phyloP scores from a whole-genome alignment of 129 eudicot genomes.

The Helianthus annuus region HanXRQr2.0-SUNRISE NC_035434.2:138043597-138044096 shows the following conservation, averaged over 20 bases:
- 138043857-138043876: slow-evolving; percentile 3
- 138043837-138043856: background rate
- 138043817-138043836: too few species aligned
- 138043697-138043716: background rate
- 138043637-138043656: slow-evolving; percentile 3
- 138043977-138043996: slow-evolving; percentile 90
- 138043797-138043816: too few species aligned
- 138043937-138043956: slow-evolving; percentile 69
- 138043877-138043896: background rate
- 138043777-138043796: too few species aligned
- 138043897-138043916: background rate
- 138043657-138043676: background rate
- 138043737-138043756: background rate
- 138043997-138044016: slow-evolving; percentile 89
- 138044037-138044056: slow-evolving; percentile 76
- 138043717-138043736: background rate
- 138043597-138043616: slow-evolving; percentile 15
- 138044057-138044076: slow-evolving; percentile 66
- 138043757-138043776: too few species aligned
- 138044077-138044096: slow-evolving; percentile 99
- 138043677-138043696: background rate
- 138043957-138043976: slow-evolving; percentile 90
- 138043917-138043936: slow-evolving; percentile 50
- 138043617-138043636: slow-evolving; percentile 17
- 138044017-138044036: slow-evolving; percentile 86